phyloP scores from a whole-genome alignment of 2,329 filamentous ascomycete species.

The Seiridium unicorne region DNA sequence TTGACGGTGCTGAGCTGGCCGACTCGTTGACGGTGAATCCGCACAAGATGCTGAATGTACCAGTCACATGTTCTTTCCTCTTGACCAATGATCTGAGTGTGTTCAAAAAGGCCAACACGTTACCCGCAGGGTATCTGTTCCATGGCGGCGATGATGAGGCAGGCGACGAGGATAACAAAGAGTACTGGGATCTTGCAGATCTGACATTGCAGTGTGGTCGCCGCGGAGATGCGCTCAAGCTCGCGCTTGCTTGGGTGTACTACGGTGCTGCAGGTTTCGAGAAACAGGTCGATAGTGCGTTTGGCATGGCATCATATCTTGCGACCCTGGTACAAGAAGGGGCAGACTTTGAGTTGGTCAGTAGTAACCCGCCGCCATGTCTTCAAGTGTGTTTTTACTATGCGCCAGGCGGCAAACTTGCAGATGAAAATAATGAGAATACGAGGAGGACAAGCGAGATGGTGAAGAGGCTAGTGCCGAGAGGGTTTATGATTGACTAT shows the following conservation, averaged over 20 bases:
- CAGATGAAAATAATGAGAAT: conserved; percentile 40
- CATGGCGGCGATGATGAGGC: conserved; percentile 47
- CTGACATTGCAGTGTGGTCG: conserved; percentile 92
- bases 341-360: conserved; percentile 68
- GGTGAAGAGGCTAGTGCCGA: conserved; percentile 42
- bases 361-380: conserved; percentile 76
- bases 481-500: conserved; percentile 62
- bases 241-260: conserved; percentile 87
- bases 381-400: conserved; percentile 96
- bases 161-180: conserved; percentile 36
- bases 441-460: conserved; percentile 48
- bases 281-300: conserved; percentile 68
- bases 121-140: conserved; percentile 84
- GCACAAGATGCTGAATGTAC: conserved; percentile 95
- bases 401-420: conserved; percentile 54
- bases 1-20: conserved; percentile 71
- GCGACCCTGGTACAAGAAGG: conserved; percentile 54
- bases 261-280: conserved; percentile 77
- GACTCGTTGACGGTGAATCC: conserved; percentile 87
- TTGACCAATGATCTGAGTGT: conserved; percentile 72
- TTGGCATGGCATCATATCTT: conserved; percentile 69
- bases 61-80: conserved; percentile 87
- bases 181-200: conserved; percentile 88
- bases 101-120: conserved; percentile 82
- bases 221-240: conserved; percentile 79